phyloP scores from a whole-genome alignment of 2,329 filamentous ascomycete genomes.

The Cordyceps farinosa region DNA sequence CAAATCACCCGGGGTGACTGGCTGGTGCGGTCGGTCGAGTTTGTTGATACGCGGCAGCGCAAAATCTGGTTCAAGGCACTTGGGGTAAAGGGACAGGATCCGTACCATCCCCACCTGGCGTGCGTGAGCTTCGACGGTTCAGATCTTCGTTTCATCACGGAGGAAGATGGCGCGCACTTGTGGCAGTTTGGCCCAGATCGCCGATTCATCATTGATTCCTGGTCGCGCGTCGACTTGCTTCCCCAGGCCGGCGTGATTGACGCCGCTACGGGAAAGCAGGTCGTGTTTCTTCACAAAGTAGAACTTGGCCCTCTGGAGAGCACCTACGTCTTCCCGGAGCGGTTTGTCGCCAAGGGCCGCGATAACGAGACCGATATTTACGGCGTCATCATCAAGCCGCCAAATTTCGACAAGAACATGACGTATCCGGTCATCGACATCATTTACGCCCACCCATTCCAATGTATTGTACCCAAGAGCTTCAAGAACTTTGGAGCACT shows the following conservation, averaged over 20 bases:
- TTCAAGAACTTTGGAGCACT: slow-evolving; percentile 23
- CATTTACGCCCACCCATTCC: slow-evolving; percentile 28
- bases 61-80: slow-evolving; percentile 24
- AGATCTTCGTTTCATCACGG: slow-evolving; percentile 24
- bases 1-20: slow-evolving; percentile 29
- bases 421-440: slow-evolving; percentile 30
- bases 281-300: slow-evolving; percentile 21
- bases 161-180: slow-evolving; percentile 27
- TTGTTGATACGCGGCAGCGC: slow-evolving; percentile 21
- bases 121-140: slow-evolving; percentile 27
- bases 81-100: slow-evolving; percentile 26
- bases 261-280: slow-evolving; percentile 17
- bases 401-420: slow-evolving; percentile 24
- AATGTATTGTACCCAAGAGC: slow-evolving; percentile 25
- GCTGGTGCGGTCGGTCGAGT: slow-evolving; percentile 25
- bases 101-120: slow-evolving; percentile 26
- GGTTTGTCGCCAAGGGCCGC: slow-evolving; percentile 26
- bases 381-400: slow-evolving; percentile 28
- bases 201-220: slow-evolving; percentile 25
- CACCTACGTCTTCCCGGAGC: slow-evolving; percentile 21
- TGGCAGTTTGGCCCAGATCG: slow-evolving; percentile 24
- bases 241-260: slow-evolving; percentile 23
- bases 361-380: slow-evolving; percentile 27
- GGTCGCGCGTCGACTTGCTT: slow-evolving; percentile 26
- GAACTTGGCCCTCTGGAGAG: not conserved